Evolutionary conservation across 495 filamentous ascomycete species (phyloP).

Genomic region (Amniculicola lignicola): DNA sequence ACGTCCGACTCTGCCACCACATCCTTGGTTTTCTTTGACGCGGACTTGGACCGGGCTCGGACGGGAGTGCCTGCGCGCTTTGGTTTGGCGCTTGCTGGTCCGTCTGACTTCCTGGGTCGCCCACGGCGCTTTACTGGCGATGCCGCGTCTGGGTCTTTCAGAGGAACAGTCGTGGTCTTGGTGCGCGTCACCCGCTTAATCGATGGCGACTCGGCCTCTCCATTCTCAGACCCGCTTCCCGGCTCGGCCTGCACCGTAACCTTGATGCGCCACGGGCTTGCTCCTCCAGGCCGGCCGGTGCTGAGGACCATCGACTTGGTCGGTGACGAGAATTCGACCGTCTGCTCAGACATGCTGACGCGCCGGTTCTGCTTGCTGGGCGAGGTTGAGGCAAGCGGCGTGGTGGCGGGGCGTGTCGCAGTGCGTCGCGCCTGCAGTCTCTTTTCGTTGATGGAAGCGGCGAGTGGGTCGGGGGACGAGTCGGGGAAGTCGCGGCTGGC

Average conservation of each 20-base stretch:
- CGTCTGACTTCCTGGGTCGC: constrained; percentile 27
- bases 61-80: constrained; percentile 37
- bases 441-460: constrained; percentile 9
- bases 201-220: constrained; percentile 30
- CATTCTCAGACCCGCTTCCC: constrained; percentile 23
- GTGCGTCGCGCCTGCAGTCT: neutral
- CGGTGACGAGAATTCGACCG: constrained; percentile 31
- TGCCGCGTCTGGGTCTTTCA: constrained; percentile 33
- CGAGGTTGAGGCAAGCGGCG: constrained; percentile 22
- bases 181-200: constrained; percentile 23
- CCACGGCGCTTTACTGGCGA: constrained; percentile 36
- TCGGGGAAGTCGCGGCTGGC: constrained; percentile 26
- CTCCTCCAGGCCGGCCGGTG: constrained; percentile 29
- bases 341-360: neutral
- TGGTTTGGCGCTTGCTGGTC: constrained; percentile 8
- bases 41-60: constrained; percentile 6
- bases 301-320: constrained; percentile 41
- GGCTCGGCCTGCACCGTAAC: constrained; percentile 46
- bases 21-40: constrained; percentile 1
- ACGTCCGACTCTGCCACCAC: constrained; percentile 2
- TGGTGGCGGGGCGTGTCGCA: constrained; percentile 8
- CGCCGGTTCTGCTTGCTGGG: constrained; percentile 23
- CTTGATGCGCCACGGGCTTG: constrained; percentile 43
- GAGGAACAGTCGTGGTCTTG: constrained; percentile 35
- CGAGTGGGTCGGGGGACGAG: constrained; percentile 36